These are phyloP conservation scores for Stachybotrys echinatus DNA, from an alignment of 2,329 filamentous ascomycete species.

Conservation along the genomic window DNA sequence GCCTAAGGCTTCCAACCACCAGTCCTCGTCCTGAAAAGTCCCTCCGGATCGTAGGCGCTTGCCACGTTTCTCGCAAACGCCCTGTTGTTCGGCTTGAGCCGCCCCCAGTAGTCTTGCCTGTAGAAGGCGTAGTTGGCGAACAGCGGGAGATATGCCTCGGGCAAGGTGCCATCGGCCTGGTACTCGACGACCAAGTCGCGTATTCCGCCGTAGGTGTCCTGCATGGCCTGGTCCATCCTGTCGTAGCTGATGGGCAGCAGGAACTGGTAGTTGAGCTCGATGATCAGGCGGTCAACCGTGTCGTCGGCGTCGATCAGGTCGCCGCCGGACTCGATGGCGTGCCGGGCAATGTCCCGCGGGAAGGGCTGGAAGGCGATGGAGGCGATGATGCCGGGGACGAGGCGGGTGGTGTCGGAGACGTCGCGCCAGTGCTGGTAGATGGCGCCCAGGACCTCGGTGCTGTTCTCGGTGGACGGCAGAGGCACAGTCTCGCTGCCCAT, in stretches of 20 bases:
- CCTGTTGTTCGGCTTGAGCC: constrained; percentile 27
- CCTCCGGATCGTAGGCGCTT: constrained; percentile 29
- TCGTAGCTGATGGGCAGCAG: constrained; percentile 17
- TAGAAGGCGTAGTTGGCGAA: constrained; percentile 39
- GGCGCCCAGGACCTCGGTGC: constrained; percentile 19
- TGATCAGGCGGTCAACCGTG: constrained; percentile 31
- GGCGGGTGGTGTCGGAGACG: not conserved
- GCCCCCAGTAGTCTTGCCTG: constrained; percentile 35
- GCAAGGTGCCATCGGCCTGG: constrained; percentile 25
- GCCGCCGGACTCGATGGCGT: constrained; percentile 23
- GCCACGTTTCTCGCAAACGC: constrained; percentile 27
- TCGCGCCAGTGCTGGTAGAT: constrained; percentile 23
- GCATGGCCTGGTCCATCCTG: constrained; percentile 9
- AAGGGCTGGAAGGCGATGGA: constrained; percentile 33
- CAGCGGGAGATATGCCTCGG: constrained; percentile 31
- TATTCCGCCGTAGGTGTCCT: constrained; percentile 2
- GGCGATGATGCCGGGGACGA: constrained; percentile 14
- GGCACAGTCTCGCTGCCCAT: constrained; percentile 32
- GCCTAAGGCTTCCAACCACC: constrained; percentile 32
- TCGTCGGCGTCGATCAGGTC: constrained; percentile 35
- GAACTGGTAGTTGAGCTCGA: constrained; percentile 39
- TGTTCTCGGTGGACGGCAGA: constrained; percentile 19
- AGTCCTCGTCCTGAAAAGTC: constrained; percentile 31
- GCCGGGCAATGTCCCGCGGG: constrained; percentile 25
- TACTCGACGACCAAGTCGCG: constrained; percentile 8